A percentile compares a stretch with the other conserved stretches of the same genome.
phyloP scores from a whole-genome alignment of 2,329 filamentous ascomycete genomes.

The Paraphaeosphaeria minitans region DNA sequence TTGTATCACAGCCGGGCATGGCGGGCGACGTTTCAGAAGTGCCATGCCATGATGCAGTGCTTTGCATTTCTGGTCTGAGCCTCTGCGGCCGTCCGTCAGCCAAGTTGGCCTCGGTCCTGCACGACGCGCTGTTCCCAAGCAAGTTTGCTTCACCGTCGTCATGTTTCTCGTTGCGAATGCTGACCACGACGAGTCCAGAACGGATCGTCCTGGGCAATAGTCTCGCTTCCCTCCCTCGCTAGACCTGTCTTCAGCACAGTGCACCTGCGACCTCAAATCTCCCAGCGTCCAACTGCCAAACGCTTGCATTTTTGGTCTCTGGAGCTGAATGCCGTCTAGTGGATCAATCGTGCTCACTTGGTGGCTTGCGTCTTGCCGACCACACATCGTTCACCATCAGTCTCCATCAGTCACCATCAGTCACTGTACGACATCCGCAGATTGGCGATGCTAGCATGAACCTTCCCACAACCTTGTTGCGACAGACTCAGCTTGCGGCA shows the following conservation, averaged over 20 bases:
- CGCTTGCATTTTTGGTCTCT: background rate
- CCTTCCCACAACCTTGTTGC: background rate
- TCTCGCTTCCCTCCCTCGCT: slow-evolving; percentile 7
- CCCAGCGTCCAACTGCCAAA: background rate
- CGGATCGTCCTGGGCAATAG: slow-evolving; percentile 3
- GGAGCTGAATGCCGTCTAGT: background rate
- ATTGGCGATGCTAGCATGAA: background rate
- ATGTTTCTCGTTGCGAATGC: background rate
- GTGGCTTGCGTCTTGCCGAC: slow-evolving; percentile 4
- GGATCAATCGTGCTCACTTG: background rate
- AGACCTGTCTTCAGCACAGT: background rate
- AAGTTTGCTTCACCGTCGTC: slow-evolving; percentile 1
- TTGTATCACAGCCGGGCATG: background rate
- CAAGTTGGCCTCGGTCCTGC: slow-evolving; percentile 5
- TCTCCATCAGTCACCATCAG: background rate
- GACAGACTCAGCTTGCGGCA: slow-evolving; percentile 1
- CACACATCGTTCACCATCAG: background rate
- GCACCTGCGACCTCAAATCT: background rate
- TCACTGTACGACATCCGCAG: background rate
- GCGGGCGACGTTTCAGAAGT: background rate
- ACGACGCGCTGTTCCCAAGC: background rate
- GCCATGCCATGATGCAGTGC: slow-evolving; percentile 1
- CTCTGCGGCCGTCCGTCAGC: background rate
- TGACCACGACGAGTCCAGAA: slow-evolving; percentile 9
- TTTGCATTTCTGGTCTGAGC: slow-evolving; percentile 2